Conservation (phyloP, 2,329 filamentous ascomycete species). For the Metarhizium rileyi region DNA sequence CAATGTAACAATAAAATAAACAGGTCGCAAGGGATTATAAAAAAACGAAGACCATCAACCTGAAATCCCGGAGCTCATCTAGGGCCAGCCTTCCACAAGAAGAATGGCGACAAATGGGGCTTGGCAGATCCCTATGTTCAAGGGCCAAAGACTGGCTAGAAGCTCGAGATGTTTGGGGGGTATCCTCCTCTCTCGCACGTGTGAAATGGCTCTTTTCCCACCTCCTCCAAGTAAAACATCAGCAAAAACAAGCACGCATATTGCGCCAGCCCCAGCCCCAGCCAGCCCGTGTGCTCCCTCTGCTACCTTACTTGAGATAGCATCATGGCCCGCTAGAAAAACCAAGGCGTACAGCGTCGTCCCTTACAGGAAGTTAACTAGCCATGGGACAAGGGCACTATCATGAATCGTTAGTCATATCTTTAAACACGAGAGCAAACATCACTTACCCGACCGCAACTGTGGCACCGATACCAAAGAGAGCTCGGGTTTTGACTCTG, state of each 20-base stretch:
- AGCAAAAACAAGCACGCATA: neutral
- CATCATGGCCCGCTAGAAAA: neutral
- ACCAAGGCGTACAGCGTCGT: neutral
- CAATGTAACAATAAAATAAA: neutral
- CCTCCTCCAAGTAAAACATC: neutral
- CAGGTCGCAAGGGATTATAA: slow-evolving; percentile 2
- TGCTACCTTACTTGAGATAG: neutral
- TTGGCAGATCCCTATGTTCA: slow-evolving; percentile 1
- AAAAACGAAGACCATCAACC: slow-evolving; percentile 1
- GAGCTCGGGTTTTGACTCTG: slow-evolving; percentile 73
- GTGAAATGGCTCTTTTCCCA: neutral
- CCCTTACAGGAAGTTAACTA: slow-evolving; percentile 39
- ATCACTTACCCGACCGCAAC: slow-evolving; percentile 78
- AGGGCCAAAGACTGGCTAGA: slow-evolving; percentile 1
- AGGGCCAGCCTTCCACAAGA: neutral
- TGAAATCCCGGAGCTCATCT: slow-evolving; percentile 2
- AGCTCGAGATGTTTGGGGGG: slow-evolving; percentile 6
- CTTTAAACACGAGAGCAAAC: neutral
- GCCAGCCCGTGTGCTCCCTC: neutral
- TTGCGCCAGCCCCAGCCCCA: slow-evolving; percentile 4
- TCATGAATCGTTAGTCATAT: neutral
- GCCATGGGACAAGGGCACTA: slow-evolving; percentile 40
- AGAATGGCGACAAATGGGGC: neutral
- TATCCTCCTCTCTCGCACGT: slow-evolving; percentile 4
- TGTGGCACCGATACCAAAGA: slow-evolving; percentile 78